These are phyloP conservation scores for Xylaria sp. DNA, from an alignment of 495 filamentous ascomycete genomes.

Conservation along the genomic window DNA sequence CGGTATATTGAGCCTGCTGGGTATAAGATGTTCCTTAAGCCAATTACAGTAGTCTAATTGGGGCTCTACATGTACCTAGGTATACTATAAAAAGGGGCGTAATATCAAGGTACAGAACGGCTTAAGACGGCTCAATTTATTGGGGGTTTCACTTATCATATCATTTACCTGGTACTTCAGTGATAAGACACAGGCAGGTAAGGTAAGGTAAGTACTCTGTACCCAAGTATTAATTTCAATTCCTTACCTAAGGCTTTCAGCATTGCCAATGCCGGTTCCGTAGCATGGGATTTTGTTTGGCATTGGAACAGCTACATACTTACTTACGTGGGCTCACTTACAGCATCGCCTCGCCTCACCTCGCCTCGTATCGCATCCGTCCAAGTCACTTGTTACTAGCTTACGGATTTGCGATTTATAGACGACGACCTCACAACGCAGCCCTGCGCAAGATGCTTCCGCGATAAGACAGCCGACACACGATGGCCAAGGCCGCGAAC, in stretches of 20 bases:
- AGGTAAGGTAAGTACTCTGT: no score
- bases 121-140: conserved; percentile 12
- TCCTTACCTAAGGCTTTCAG: conserved; percentile 10
- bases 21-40: not conserved
- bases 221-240: conserved; percentile 3
- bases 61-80: not conserved
- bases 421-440: conserved; percentile 13
- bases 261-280: conserved; percentile 7
- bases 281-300: conserved; percentile 19
- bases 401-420: not conserved
- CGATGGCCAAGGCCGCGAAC: conserved; percentile 54
- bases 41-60: not conserved
- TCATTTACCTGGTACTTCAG: not conserved
- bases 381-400: no score
- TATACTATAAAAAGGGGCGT: not conserved
- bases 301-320: not conserved
- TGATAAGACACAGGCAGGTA: conserved; percentile 9
- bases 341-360: not conserved
- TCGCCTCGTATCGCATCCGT: no score
- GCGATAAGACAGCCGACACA: conserved; percentile 32
- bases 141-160: not conserved
- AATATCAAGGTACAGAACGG: not conserved
- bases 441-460: conserved; percentile 46
- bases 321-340: not conserved
- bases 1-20: not conserved